Percentiles rank a stretch among this genome's conserved stretches.
Conservation (phyloP, 352 stramenopile species). For the Phytophthora meadii region DNA sequence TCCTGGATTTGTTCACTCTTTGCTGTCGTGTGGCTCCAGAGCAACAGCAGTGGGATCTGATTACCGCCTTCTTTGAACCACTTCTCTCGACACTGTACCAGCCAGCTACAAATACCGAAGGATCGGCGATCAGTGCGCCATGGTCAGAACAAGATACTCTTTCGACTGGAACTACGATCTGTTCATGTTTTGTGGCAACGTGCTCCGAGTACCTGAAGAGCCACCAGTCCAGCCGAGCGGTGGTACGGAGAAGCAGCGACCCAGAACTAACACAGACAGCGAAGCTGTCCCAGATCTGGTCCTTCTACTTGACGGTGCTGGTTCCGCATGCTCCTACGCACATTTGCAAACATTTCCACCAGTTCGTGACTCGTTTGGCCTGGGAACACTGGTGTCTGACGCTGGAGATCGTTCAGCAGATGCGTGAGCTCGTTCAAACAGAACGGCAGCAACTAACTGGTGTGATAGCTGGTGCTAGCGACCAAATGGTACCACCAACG, state of each 20-base stretch:
- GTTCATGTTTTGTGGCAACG: conserved; percentile 82
- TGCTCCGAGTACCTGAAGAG: conserved; percentile 74
- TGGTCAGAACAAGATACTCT: conserved; percentile 78
- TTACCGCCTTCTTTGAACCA: conserved; percentile 80
- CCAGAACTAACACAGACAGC: conserved; percentile 35
- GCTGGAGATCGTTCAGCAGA: conserved; percentile 84
- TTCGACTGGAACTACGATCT: conserved; percentile 79
- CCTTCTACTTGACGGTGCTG: conserved; percentile 77
- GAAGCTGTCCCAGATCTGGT: conserved; percentile 85
- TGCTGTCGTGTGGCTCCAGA: conserved; percentile 67
- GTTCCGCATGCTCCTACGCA: conserved; percentile 77
- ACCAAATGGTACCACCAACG: conserved; percentile 29
- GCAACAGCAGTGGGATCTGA: conserved; percentile 70
- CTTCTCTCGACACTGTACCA: conserved; percentile 84
- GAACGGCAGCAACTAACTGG: conserved; percentile 66
- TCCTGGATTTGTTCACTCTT: conserved; percentile 82
- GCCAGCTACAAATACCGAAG: conserved; percentile 71
- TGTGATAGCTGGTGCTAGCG: conserved; percentile 11
- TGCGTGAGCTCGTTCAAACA: conserved; percentile 73
- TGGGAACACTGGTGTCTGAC: conserved; percentile 89
- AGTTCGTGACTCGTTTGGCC: conserved; percentile 79
- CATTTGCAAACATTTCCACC: conserved; percentile 84
- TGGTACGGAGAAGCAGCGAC: conserved; percentile 8
- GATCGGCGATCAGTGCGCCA: conserved; percentile 66
- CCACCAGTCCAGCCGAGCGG: conserved; percentile 2